A percentile compares a stretch with the other conserved stretches of the same genome.
Evolutionary conservation across 768 basidiomycete species (phyloP).

Genomic region (Wakefieldia striispora): DNA sequence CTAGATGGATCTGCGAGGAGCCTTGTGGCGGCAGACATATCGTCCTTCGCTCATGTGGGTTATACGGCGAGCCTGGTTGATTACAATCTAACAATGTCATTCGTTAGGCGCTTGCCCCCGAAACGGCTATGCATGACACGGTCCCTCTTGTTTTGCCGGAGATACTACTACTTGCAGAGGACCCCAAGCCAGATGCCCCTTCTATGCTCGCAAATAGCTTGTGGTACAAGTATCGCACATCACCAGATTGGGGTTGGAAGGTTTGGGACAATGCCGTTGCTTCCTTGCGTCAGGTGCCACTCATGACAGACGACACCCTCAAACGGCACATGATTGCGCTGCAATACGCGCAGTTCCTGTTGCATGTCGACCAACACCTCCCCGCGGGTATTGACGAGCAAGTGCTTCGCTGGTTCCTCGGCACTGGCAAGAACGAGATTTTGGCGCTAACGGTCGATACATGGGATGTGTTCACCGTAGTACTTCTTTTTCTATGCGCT

Average conservation of each 20-base stretch:
- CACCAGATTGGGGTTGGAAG: conserved; percentile 74
- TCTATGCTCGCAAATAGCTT: conserved; percentile 70
- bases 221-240: conserved; percentile 80
- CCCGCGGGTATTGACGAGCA: conserved; percentile 68
- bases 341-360: conserved; percentile 68
- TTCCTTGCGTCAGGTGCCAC: conserved; percentile 66
- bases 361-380: conserved; percentile 75
- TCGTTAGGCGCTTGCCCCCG: conserved; percentile 41
- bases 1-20: conserved; percentile 55
- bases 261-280: conserved; percentile 83
- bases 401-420: conserved; percentile 70
- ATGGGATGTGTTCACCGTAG: conserved; percentile 64
- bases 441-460: conserved; percentile 54
- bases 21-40: conserved; percentile 58
- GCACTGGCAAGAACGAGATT: conserved; percentile 64
- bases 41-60: conserved; percentile 60
- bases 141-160: conserved; percentile 51
- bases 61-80: background rate
- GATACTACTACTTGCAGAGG: conserved; percentile 62
- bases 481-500: conserved; percentile 62
- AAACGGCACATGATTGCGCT: conserved; percentile 53
- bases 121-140: conserved; percentile 29
- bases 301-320: conserved; percentile 47
- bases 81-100: background rate
- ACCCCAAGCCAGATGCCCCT: conserved; percentile 58